A percentile compares a stretch with the other conserved stretches of the same genome.
phyloP scores from a whole-genome alignment of 257 asterid genomes.

The Nicotiana tomentosiformis region DNA sequence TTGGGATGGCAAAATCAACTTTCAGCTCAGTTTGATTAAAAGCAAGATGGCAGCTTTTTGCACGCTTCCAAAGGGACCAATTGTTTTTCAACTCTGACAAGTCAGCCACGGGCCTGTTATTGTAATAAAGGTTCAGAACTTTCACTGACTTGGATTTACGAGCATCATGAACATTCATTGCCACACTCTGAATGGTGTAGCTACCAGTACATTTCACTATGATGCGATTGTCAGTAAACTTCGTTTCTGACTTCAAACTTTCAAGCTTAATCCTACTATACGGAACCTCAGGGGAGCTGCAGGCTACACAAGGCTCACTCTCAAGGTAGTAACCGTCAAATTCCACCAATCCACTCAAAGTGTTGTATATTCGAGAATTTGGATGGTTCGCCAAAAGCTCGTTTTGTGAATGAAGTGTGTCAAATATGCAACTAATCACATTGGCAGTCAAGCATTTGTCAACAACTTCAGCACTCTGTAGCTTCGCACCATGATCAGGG shows the following conservation, averaged over 20 bases:
- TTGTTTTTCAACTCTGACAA: slow-evolving; percentile 93
- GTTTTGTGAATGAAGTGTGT: slow-evolving; percentile 90
- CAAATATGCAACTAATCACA: slow-evolving; percentile 72
- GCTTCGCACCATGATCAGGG: slow-evolving; percentile 56
- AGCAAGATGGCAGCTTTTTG: slow-evolving; percentile 88
- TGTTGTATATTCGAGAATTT: slow-evolving; percentile 94
- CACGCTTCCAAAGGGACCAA: slow-evolving; percentile 99
- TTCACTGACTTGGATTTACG: slow-evolving; percentile 95
- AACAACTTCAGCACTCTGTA: slow-evolving; percentile 59
- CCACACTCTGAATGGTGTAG: slow-evolving; percentile 94
- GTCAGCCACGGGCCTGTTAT: slow-evolving; percentile 99
- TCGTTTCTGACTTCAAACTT: slow-evolving; percentile 93
- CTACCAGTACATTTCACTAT: slow-evolving; percentile 99
- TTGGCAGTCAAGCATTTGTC: slow-evolving; percentile 88
- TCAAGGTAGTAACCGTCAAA: slow-evolving; percentile 99
- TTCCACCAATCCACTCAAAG: slow-evolving; percentile 96
- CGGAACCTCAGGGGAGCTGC: slow-evolving; percentile 99
- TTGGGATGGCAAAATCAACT: slow-evolving; percentile 93
- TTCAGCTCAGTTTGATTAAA: slow-evolving; percentile 94
- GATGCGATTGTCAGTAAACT: slow-evolving; percentile 96
- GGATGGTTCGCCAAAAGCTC: slow-evolving; percentile 99
- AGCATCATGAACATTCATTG: slow-evolving; percentile 98
- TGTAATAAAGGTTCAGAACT: slow-evolving; percentile 92
- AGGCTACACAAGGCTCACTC: slow-evolving; percentile 99
- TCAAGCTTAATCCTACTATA: slow-evolving; percentile 97